phyloP scores from a whole-genome alignment of 352 stramenopile genomes.

The Pythium rishiriense region DNA sequence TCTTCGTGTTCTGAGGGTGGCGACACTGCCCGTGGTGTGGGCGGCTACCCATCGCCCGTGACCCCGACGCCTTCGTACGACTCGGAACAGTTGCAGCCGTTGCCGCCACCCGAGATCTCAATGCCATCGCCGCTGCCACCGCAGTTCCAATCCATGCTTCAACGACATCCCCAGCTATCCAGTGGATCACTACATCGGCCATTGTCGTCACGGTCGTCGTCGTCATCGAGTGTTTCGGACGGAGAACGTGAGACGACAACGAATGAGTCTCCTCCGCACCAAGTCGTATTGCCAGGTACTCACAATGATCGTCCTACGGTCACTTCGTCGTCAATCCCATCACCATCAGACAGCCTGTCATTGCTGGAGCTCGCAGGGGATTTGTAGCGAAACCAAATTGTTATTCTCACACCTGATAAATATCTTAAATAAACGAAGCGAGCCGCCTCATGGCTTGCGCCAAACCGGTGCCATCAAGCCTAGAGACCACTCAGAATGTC shows the following conservation, averaged over 20 bases:
- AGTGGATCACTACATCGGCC: conserved; percentile 15
- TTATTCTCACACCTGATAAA: conserved; percentile 13
- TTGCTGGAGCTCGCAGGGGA: conserved; percentile 52
- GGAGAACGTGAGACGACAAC: not conserved
- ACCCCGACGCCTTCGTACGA: conserved; percentile 16
- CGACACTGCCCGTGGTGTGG: not conserved
- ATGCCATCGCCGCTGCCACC: conserved; percentile 38
- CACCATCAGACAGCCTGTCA: conserved; percentile 36
- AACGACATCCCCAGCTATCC: not conserved
- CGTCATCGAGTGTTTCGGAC: conserved; percentile 15
- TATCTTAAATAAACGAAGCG: conserved; percentile 26
- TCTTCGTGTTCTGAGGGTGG: not conserved
- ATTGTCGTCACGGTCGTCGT: conserved; percentile 27
- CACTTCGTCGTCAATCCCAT: conserved; percentile 18
- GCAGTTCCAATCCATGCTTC: conserved; percentile 35
- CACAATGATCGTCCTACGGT: not conserved
- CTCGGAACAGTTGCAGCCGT: conserved; percentile 40
- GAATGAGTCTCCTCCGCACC: not conserved
- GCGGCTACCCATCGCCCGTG: not conserved
- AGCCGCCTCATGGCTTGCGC: not conserved
- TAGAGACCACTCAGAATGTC: conserved; percentile 42
- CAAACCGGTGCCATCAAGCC: not conserved
- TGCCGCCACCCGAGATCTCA: conserved; percentile 46
- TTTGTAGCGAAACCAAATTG: conserved; percentile 5
- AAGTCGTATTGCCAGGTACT: not conserved